These are phyloP conservation scores for Jatropha podagrica DNA, from an alignment of 441 rosid genomes.

Conservation along the genomic window DNA sequence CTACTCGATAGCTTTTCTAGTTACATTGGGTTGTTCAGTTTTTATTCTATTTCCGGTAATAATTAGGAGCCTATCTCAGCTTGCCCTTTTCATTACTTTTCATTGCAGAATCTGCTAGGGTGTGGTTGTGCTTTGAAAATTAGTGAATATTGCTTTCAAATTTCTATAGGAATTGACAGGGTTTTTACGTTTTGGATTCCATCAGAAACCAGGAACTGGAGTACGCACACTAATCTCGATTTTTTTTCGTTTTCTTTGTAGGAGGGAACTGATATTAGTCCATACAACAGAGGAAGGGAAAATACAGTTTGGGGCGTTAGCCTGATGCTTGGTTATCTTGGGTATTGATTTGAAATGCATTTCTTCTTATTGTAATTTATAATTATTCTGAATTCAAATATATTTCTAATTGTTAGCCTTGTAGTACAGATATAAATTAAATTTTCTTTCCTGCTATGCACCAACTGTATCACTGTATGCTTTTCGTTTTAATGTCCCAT, in stretches of 20 bases:
- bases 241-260: slow-evolving; percentile 29
- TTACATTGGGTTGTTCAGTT: slow-evolving; percentile 81
- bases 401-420: neutral
- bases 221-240: neutral
- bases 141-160: neutral
- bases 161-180: neutral
- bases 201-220: neutral
- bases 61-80: slow-evolving; percentile 3
- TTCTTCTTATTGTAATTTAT: slow-evolving; percentile 5
- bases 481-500: neutral
- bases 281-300: slow-evolving; percentile 87
- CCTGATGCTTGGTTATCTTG: slow-evolving; percentile 93
- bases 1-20: slow-evolving; percentile 76
- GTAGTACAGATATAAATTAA: neutral
- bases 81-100: slow-evolving; percentile 20
- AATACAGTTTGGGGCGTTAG: slow-evolving; percentile 94
- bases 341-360: slow-evolving; percentile 48
- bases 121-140: slow-evolving; percentile 13
- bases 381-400: neutral
- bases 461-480: neutral
- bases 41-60: slow-evolving; percentile 86
- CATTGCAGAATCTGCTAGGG: neutral
- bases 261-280: slow-evolving; percentile 85
- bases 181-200: neutral
- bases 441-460: neutral